Conservation (phyloP, 2,329 filamentous ascomycete genomes). For the Ophiostoma populinum region DNA sequence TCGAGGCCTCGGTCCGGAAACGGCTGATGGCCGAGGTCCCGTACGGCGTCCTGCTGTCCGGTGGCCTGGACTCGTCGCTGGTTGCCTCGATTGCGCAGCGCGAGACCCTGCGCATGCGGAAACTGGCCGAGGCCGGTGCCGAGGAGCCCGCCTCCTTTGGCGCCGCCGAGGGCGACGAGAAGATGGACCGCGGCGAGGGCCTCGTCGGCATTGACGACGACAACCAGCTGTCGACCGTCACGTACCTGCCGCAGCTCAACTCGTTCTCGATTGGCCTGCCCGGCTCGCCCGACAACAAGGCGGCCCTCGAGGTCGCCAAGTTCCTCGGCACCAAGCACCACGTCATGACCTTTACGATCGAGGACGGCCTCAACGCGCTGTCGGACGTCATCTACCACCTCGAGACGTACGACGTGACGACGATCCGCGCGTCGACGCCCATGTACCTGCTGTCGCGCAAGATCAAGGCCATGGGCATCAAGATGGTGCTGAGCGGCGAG, state of each 20-base stretch:
- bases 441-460: slow-evolving; percentile 97
- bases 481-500: slow-evolving; percentile 97
- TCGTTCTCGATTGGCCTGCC: slow-evolving; percentile 97
- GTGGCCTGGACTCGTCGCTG: slow-evolving; percentile 87
- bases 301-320: slow-evolving; percentile 81
- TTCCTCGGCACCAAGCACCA: slow-evolving; percentile 97
- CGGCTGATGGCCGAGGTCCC: slow-evolving; percentile 97
- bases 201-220: slow-evolving; percentile 91
- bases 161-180: slow-evolving; percentile 22
- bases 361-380: slow-evolving; percentile 91
- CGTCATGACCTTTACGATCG: slow-evolving; percentile 93
- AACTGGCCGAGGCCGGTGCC: slow-evolving; percentile 37
- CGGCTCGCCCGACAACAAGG: slow-evolving; percentile 78
- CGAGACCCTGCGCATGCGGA: slow-evolving; percentile 65
- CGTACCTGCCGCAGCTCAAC: slow-evolving; percentile 86
- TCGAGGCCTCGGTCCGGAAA: slow-evolving; percentile 89
- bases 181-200: slow-evolving; percentile 46
- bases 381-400: slow-evolving; percentile 97
- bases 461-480: slow-evolving; percentile 98
- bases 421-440: slow-evolving; percentile 91
- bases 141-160: slow-evolving; percentile 28
- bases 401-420: slow-evolving; percentile 95
- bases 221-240: slow-evolving; percentile 74
- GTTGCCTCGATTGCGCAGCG: slow-evolving; percentile 91
- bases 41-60: slow-evolving; percentile 88